Conservation (phyloP, 805 yeast genomes). For the Saccharomycopsis sp. region DNA sequence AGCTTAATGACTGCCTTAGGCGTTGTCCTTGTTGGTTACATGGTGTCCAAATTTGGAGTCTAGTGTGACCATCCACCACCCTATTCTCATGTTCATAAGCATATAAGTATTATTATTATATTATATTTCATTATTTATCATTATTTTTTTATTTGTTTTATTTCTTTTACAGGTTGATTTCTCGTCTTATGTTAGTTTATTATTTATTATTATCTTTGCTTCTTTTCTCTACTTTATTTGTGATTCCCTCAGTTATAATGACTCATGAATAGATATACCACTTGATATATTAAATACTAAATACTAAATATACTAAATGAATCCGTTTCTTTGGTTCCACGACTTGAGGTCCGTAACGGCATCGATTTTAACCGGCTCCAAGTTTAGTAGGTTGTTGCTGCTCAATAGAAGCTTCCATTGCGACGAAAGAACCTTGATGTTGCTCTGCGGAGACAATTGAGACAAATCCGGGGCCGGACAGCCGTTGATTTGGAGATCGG, state of each 20-base stretch:
- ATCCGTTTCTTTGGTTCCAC: constrained; percentile 3
- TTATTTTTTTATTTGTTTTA: too few relatives aligned
- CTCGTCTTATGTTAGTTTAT: neutral
- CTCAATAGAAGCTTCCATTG: constrained; percentile 27
- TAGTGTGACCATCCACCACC: too few relatives aligned
- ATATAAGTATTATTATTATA: neutral
- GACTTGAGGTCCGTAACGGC: constrained; percentile 2
- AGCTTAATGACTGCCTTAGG: constrained; percentile 17
- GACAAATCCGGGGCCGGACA: constrained; percentile 21
- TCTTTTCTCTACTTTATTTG: too few relatives aligned
- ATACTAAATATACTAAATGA: too few relatives aligned
- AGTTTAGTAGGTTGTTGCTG: neutral
- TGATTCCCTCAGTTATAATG: too few relatives aligned
- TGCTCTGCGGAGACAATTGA: neutral
- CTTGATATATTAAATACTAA: too few relatives aligned
- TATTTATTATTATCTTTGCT: neutral
- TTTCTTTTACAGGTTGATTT: neutral
- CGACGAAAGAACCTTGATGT: neutral
- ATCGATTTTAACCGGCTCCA: neutral
- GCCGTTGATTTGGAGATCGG: constrained; percentile 33
- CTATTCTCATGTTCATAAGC: too few relatives aligned
- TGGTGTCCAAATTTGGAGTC: constrained; percentile 11
- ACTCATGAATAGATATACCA: too few relatives aligned
- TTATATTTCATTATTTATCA: neutral
- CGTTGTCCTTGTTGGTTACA: constrained; percentile 11